phyloP scores from a whole-genome alignment of 2,329 filamentous ascomycete species.

The Penicillium sclerotiorum region DNA sequence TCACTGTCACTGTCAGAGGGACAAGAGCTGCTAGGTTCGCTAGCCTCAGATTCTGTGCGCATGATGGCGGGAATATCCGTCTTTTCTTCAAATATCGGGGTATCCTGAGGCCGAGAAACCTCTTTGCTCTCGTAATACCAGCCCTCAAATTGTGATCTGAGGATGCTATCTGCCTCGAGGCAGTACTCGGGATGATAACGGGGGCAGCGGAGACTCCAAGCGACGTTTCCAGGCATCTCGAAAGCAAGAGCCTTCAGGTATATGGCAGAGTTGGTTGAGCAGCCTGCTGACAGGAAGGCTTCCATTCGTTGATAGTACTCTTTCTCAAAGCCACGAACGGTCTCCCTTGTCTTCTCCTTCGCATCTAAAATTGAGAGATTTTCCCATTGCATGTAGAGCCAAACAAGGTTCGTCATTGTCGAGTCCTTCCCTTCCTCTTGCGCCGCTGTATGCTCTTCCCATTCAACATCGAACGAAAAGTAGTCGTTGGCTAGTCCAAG shows the following conservation, averaged over 20 bases:
- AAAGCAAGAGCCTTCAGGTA: constrained; percentile 15
- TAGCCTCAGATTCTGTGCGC: neutral
- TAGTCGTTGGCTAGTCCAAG: constrained; percentile 23
- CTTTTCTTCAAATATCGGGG: neutral
- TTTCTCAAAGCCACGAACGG: constrained; percentile 12
- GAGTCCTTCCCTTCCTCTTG: neutral
- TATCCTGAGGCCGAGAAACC: neutral
- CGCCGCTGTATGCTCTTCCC: constrained; percentile 13
- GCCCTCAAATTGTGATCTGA: neutral
- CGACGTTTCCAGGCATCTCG: constrained; percentile 20
- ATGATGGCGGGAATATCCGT: neutral
- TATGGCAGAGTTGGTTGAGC: neutral
- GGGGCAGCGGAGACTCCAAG: constrained; percentile 21
- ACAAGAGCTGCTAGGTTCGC: neutral
- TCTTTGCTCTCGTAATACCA: neutral
- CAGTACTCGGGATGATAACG: constrained; percentile 18
- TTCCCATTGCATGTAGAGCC: constrained; percentile 22
- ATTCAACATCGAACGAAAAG: constrained; percentile 22
- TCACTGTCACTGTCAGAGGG: neutral
- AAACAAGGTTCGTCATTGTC: constrained; percentile 20
- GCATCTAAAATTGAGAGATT: constrained; percentile 8
- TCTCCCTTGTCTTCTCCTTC: constrained; percentile 10
- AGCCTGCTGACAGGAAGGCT: constrained; percentile 1
- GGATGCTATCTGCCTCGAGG: neutral
- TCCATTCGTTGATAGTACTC: constrained; percentile 10